These are phyloP conservation scores for Amaranthus palmeri DNA, from an alignment of 148 eudicot species.

Conservation along the genomic window DNA sequence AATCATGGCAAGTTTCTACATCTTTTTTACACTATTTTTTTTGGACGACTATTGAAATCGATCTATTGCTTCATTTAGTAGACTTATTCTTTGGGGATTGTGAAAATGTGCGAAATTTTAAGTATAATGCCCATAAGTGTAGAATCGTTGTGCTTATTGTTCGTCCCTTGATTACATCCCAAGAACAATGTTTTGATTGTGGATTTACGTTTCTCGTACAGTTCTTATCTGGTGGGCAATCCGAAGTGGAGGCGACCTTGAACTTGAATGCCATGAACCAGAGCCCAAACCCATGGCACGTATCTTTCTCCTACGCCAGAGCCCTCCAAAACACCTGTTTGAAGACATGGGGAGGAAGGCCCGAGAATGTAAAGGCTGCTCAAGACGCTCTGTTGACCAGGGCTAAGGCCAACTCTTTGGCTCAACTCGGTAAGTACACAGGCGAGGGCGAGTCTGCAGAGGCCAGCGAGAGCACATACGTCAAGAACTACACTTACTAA, in stretches of 20 bases:
- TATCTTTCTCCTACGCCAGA: slow-evolving; percentile 88
- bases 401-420: slow-evolving; percentile 85
- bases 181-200: slow-evolving; percentile 1
- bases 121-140: neutral
- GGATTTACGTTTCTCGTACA: slow-evolving; percentile 21
- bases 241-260: slow-evolving; percentile 86
- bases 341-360: slow-evolving; percentile 87
- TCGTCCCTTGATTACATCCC: neutral
- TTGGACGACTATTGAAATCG: neutral
- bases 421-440: slow-evolving; percentile 89
- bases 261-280: slow-evolving; percentile 96
- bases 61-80: neutral
- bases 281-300: slow-evolving; percentile 84
- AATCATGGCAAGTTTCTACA: slow-evolving; percentile 62
- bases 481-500: slow-evolving; percentile 82
- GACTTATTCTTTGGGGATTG: neutral
- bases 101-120: neutral
- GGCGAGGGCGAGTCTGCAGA: slow-evolving; percentile 85
- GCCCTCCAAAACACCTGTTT: slow-evolving; percentile 94
- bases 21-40: neutral
- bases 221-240: slow-evolving; percentile 96
- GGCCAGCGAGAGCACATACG: slow-evolving; percentile 76
- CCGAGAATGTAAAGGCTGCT: slow-evolving; percentile 73
- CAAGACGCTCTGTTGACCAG: slow-evolving; percentile 60
- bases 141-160: neutral